phyloP scores from a whole-genome alignment of 345 rosid genomes.

The Gossypium australe region DNA sequence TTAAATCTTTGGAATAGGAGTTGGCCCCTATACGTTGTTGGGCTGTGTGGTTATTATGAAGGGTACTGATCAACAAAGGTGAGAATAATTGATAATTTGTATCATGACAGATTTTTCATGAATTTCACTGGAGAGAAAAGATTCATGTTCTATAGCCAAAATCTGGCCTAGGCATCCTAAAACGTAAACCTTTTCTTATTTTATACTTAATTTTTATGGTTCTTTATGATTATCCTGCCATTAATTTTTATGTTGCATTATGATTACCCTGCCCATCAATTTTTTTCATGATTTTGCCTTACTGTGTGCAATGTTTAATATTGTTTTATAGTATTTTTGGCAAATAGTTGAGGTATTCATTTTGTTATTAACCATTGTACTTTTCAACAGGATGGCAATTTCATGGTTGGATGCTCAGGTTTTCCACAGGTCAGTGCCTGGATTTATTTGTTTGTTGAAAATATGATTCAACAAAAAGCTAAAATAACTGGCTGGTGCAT shows the following conservation, averaged over 20 bases:
- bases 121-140: neutral
- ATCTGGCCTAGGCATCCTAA: neutral
- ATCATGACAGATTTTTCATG: neutral
- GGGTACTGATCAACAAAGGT: neutral
- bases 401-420: constrained; percentile 90
- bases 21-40: neutral
- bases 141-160: neutral
- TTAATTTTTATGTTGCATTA: neutral
- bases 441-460: neutral
- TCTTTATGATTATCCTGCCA: neutral
- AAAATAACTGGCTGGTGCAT: neutral
- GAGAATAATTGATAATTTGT: neutral
- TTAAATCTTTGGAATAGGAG: neutral
- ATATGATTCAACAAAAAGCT: neutral
- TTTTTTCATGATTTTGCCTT: neutral
- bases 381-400: constrained; percentile 70
- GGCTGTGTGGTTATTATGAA: neutral
- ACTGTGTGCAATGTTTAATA: neutral
- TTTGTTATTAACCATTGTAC: constrained; percentile 17
- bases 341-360: constrained; percentile 9
- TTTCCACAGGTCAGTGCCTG: constrained; percentile 71
- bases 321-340: neutral
- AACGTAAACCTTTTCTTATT: neutral
- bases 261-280: neutral
- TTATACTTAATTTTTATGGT: neutral